Evolutionary conservation across 805 yeast species (phyloP).

Genomic region (Alloascoidea africana): DNA sequence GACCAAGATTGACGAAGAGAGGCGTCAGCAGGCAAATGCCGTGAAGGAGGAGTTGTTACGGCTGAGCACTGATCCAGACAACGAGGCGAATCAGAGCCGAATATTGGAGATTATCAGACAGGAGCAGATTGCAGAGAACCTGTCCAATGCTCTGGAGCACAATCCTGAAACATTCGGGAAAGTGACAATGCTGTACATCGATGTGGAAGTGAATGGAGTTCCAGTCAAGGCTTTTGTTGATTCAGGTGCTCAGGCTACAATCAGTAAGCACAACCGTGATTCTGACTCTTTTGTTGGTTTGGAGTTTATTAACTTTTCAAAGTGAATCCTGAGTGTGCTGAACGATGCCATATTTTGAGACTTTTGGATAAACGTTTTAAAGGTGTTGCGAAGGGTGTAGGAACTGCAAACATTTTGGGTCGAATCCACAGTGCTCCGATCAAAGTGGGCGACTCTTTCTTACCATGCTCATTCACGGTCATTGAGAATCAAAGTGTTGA

Average conservation of each 20-base stretch:
- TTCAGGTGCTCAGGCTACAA: constrained; percentile 88
- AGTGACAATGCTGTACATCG: constrained; percentile 74
- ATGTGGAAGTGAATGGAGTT: constrained; percentile 62
- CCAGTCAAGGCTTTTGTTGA: constrained; percentile 89
- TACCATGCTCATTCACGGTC: constrained; percentile 58
- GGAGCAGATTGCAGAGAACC: constrained; percentile 65
- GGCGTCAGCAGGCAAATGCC: constrained; percentile 18
- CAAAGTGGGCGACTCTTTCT: constrained; percentile 50
- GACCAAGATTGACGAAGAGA: constrained; percentile 14
- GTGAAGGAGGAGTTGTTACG: constrained; percentile 31
- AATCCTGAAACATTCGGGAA: constrained; percentile 82
- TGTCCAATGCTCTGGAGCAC: constrained; percentile 66
- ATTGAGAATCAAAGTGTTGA: constrained; percentile 44
- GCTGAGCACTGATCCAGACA: constrained; percentile 50
- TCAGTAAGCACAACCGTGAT: constrained; percentile 16
- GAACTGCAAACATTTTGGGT: constrained; percentile 64
- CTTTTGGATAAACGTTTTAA: constrained; percentile 65
- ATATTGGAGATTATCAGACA: constrained; percentile 55
- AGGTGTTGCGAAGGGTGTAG: constrained; percentile 88
- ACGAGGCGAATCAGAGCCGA: constrained; percentile 49
- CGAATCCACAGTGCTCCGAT: constrained; percentile 82
- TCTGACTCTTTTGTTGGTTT: too few species aligned
- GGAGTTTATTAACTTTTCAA: too few species aligned
- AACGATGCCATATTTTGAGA: constrained; percentile 49
- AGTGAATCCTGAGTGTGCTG: constrained; percentile 62